Evolutionary conservation across 305 asterid genomes (phyloP).

Genomic region (Fraxinus baroniana): DNA sequence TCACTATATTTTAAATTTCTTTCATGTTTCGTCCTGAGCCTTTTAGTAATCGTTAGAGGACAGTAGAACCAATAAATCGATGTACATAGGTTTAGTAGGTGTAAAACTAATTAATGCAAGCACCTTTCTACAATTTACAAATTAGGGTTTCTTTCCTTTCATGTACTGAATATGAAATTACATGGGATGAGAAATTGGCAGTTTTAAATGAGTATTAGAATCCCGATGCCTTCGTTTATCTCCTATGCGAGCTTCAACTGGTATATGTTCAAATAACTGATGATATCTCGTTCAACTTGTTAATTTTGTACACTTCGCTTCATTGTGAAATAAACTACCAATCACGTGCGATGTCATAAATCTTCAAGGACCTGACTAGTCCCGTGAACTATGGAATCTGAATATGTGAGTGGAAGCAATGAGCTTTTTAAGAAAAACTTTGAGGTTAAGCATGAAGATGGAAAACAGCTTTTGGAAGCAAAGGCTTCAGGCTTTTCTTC

Average conservation of each 20-base stretch:
- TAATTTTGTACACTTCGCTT: not conserved
- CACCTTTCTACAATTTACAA: not conserved
- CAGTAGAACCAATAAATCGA: not conserved
- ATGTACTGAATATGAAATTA: not conserved
- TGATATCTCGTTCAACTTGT: not conserved
- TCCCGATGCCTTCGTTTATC: not conserved
- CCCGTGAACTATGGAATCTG: conserved; percentile 34
- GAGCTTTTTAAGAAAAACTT: conserved; percentile 22
- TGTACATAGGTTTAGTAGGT: not conserved
- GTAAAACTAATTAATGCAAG: not conserved
- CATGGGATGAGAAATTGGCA: not conserved
- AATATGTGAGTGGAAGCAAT: conserved; percentile 20
- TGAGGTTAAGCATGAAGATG: conserved; percentile 26
- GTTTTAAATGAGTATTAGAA: not conserved
- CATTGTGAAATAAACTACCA: conserved; percentile 16
- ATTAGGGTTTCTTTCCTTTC: not conserved
- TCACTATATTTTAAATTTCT: not conserved
- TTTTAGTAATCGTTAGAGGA: not conserved
- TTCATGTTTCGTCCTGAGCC: not conserved
- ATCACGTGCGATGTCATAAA: conserved; percentile 5
- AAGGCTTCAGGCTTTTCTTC: not conserved
- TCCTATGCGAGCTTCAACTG: not conserved
- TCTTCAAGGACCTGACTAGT: conserved; percentile 1
- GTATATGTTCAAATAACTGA: not conserved
- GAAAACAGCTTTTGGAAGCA: conserved; percentile 22